Evolutionary conservation across 768 basidiomycete species (phyloP), one percentile per base, ranked within the genome.

Genomic region (Erythrobasidium yunnanense): DNA sequence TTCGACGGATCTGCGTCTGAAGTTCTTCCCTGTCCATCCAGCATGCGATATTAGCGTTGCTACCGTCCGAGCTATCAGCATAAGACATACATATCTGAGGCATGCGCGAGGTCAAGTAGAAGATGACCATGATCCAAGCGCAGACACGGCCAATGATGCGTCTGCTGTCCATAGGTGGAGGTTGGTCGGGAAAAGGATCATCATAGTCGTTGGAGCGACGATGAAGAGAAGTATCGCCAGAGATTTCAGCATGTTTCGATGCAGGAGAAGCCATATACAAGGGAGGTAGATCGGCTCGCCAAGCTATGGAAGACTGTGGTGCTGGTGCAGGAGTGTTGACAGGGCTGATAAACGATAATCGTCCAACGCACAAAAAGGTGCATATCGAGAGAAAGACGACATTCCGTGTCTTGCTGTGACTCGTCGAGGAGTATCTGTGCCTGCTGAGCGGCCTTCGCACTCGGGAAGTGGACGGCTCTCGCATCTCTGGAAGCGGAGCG

Each of bases 21-120:
- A 75, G 71, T 75, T 54, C 46, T 18, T 22, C 5, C 60, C 60
- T 63, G n/a, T n/a, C n/a, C n/a, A n/a, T n/a, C n/a, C n/a, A n/a
- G n/a, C n/a, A n/a, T n/a, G n/a, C 25, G 15, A 25, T 35, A 84
- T 90, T 75, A 76, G 95, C 92, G 73, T 96, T 96, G 22, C n/a
- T 51, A 17, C n/a, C 55, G 29, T 11, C 38, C n/a, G 38, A 11
- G 38, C 38, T 11, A n/a, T 11, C 11, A 42, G 33, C 15, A 18
- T 20, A 11, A 33, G 15, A 23, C 77, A 92, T 93, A 95, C 95
- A 97, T 69, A 99, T 95, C 76, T 99, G 95, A 22, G 95, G 95
- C 72, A 99, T 77, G 66, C 95, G 83, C 2, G 87, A 88, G 2
- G 93, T 96, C 34, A 99, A 78, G 76, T 99, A 99, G 17, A 96